These are phyloP conservation scores for Talaromyces albobiverticillius DNA, from an alignment of 2,329 filamentous ascomycete genomes.

Conservation along the genomic window DNA sequence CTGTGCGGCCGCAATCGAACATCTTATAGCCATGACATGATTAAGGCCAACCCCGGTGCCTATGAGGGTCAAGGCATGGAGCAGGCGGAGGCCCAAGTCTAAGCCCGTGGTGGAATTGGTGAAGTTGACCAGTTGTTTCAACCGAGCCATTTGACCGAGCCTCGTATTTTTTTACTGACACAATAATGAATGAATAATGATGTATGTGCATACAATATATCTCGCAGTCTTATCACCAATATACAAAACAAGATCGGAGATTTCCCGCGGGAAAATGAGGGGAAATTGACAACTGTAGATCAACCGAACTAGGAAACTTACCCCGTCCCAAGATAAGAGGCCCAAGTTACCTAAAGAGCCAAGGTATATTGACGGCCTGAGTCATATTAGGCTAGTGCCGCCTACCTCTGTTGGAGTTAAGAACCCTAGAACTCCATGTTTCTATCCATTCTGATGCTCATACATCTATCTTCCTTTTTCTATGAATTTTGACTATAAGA, in stretches of 20 bases:
- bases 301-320: constrained; percentile 4
- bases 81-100: constrained; percentile 21
- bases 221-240: no score
- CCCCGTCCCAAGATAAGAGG: constrained; percentile 3
- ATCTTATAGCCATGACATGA: neutral
- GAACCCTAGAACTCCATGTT: constrained; percentile 10
- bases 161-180: neutral
- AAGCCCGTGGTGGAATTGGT: constrained; percentile 20
- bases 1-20: constrained; percentile 5
- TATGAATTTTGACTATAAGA: neutral
- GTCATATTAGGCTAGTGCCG: constrained; percentile 13
- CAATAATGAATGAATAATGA: neutral
- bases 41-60: constrained; percentile 12
- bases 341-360: neutral
- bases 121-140: constrained; percentile 21
- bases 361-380: neutral
- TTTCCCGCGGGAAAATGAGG: constrained; percentile 1
- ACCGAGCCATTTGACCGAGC: neutral
- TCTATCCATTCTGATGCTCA: neutral
- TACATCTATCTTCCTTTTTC: neutral
- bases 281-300: no score
- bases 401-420: no score
- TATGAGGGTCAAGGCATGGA: constrained; percentile 19
- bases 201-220: no score
- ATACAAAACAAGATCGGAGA: no score